These are phyloP conservation scores for Coemansia sp. DNA, from an alignment of 192 early-diverging fungal species.

Conservation along the genomic window DNA sequence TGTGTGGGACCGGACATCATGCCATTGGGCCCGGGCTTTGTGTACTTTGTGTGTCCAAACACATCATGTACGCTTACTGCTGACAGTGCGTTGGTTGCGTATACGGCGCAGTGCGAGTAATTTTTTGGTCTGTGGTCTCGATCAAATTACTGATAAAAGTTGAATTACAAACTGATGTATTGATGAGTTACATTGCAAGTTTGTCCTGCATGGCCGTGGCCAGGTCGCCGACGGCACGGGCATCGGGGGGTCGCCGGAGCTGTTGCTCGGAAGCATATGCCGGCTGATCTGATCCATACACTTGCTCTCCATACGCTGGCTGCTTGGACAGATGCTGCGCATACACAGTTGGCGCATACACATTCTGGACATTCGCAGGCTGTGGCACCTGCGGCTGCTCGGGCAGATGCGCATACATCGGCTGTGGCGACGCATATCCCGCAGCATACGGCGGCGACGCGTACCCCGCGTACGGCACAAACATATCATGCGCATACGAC, in stretches of 20 bases:
- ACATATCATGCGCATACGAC: not conserved
- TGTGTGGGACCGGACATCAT: constrained; percentile 29
- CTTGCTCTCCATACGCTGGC: too few relatives aligned
- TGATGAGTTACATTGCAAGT: constrained; percentile 19
- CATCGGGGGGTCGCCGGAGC: constrained; percentile 1
- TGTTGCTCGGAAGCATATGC: not conserved
- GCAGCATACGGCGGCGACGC: constrained; percentile 6
- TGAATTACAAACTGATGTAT: not conserved
- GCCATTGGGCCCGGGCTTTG: constrained; percentile 62
- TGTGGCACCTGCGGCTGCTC: constrained; percentile 10
- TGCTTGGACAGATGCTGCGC: too few relatives aligned
- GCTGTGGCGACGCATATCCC: not conserved
- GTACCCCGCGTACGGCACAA: not conserved
- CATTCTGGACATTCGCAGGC: too few relatives aligned
- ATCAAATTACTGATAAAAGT: too few relatives aligned
- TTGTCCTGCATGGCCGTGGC: constrained; percentile 33
- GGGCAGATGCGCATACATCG: constrained; percentile 3
- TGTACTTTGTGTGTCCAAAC: constrained; percentile 76
- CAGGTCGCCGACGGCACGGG: constrained; percentile 16
- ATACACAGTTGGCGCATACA: too few relatives aligned
- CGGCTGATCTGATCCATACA: too few relatives aligned
- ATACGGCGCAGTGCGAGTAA: constrained; percentile 13
- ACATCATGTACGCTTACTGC: constrained; percentile 10
- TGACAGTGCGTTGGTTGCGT: constrained; percentile 4
- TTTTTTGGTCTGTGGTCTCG: not conserved